A percentile compares a stretch with the other conserved stretches of the same genome.
phyloP scores from a whole-genome alignment of 768 basidiomycete species.

The Tricholoma bakamatsutake region DNA sequence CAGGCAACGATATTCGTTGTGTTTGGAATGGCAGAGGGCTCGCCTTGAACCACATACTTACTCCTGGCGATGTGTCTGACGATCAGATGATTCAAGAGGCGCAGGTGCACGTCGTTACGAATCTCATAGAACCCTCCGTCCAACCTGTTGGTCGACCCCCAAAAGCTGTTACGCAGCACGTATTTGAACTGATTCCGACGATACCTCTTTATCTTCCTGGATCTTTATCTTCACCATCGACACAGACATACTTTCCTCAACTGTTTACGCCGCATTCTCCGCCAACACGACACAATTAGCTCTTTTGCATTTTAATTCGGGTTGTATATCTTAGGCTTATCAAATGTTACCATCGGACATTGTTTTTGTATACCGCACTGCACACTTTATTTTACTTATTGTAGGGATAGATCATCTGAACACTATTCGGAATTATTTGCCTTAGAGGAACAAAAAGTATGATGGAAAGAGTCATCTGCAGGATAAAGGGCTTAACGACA shows the following conservation, averaged over 20 bases:
- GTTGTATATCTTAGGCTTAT: constrained; percentile 5
- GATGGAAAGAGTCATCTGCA: no score
- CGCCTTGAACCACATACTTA: constrained; percentile 54
- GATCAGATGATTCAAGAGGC: constrained; percentile 72
- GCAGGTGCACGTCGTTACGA: constrained; percentile 83
- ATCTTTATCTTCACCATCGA: constrained; percentile 49
- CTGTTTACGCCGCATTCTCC: constrained; percentile 53
- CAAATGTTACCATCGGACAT: background rate
- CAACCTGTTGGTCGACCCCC: constrained; percentile 32
- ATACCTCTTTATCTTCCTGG: constrained; percentile 67
- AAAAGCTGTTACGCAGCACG: constrained; percentile 59
- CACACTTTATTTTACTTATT: constrained; percentile 29
- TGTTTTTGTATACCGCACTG: background rate
- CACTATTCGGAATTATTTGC: background rate
- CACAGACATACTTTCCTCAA: constrained; percentile 46
- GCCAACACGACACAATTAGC: constrained; percentile 23
- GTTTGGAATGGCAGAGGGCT: constrained; percentile 81
- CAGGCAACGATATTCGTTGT: constrained; percentile 75
- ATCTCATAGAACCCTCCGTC: constrained; percentile 40
- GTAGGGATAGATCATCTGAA: background rate
- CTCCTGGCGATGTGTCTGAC: constrained; percentile 38
- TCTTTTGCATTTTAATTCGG: background rate
- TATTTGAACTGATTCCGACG: constrained; percentile 75
- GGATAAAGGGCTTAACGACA: no score
- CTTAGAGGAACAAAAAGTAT: no score